Evolutionary conservation across 2,329 filamentous ascomycete genomes (phyloP), one percentile per base, ranked within the genome.

Genomic region (Venturia oleaginea): DNA sequence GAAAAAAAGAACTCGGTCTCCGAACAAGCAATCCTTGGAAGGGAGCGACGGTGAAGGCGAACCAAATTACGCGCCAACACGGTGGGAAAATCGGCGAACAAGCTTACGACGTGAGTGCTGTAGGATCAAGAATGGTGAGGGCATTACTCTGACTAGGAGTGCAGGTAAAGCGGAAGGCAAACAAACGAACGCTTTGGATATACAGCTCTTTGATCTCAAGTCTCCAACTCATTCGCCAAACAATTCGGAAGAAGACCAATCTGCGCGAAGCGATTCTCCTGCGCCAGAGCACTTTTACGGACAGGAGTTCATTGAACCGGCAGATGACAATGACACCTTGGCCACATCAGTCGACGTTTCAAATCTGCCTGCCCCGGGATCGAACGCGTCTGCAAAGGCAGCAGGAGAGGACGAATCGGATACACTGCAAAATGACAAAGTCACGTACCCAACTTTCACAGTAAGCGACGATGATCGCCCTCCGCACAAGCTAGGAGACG

Each of bases 1-100:
- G 72, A 79, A 76, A 67, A 70, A 76, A 66, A 73, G 76, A 11
- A 72, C 72, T 68, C 57, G 72, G 71, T 64, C 68, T 68, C 70
- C 63, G 13, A 27, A 2, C 17, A 32, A 32, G 55, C 38, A 63
- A 46, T 46, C 68, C 69, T 42, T 67, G 67, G 64, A 73, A 34
- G 27, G 6, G 15, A 30, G 5, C 10, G 66, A 71, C 67, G 63
- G 71, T 70, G 37, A 57, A 8, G 64, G 24, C n/a, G n/a, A 30
- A 27, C 32, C 51, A n/a, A 59, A 37, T 17, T 40, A 64, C 40
- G 61, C 34, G 10, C 63, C 46, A 32, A 65, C 64, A 8, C 42
- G 38, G 22, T 65, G 61, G 61, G 64, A 65, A n/a, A 63, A 42
- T 43, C 34, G 64, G 34, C 42, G 61, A 24, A 62, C 61, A 37